Evolutionary conservation across 495 filamentous ascomycete species (phyloP), one percentile per base, ranked within the genome.

Genomic region (Penicillium arizonense): DNA sequence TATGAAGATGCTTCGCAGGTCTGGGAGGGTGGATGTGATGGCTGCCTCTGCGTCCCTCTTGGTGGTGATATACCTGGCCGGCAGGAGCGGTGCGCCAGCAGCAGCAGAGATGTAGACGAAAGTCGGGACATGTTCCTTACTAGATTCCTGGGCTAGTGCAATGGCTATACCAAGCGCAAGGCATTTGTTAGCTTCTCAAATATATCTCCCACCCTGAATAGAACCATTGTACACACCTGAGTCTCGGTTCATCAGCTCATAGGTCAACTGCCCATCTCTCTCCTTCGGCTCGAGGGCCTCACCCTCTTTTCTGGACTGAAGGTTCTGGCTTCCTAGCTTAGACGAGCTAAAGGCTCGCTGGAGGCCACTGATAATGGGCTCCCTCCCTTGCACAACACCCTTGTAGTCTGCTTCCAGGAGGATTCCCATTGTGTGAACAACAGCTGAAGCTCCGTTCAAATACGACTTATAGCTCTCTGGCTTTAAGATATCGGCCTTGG

Each of bases 371-470:
- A 93, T 64, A 4, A 89, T 82, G 0, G 87, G 88, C 59, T 94
- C 91, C 42, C 79, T 81, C 14, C 94, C 95, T 46, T 80, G 83
- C 35, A 98, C 65, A 4, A 96, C 90, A 52, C 87, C 88, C 73
- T 98, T 97, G 78, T 98, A 98, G 71, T 98, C 94, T 7, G 93
- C 92, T 72, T 98, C 94, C 11, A 98, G 80, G n/a, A 98, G 77
- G 47, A 98, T 97, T 6, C 94, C 94, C 85, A 96, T 89, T 55
- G 77, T 87, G 73, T 98, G 94, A 18, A 98, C 87, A 12, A 97
- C 91, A 28, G 84, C 90, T 63, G 88, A 84, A 39, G 92, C 89
- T 30, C 77, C 82, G 43, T 79, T 75, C 47, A 98, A 78, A 26
- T 88, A 78, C 2, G 84, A 68, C 20, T 80, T 81, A 72, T 96